Base-by-base conservation (phyloP, 2,329 filamentous ascomycete species). In the Calonectria ilicicola region DNA sequence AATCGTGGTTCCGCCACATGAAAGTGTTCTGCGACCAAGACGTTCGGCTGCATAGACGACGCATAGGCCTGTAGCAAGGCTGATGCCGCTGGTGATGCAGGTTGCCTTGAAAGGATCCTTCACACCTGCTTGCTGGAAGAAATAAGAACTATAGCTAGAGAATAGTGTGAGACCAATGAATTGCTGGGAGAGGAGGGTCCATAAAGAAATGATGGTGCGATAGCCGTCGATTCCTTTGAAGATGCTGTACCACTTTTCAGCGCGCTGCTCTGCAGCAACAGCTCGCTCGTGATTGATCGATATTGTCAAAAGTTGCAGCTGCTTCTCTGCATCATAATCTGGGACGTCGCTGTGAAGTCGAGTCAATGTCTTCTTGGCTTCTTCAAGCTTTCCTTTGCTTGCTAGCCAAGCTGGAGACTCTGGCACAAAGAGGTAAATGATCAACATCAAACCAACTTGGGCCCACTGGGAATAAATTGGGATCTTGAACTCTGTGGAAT, bases 121-220 rank as follows among this genome's bases (percentile, higher is more conserved):
- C 0, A 79, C 35, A 10, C 81, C 81, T 17, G 80, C 80, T 65
- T 81, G 81, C 65, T 80, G 78, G 47, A 83, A 83, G 65, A 82
- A 83, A 70, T 81, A 83, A 47, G 78, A 92, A 0, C 89, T 91
- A 76, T 92, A 93, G 72, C 89, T 89, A 62, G 91, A 15, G 27
- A 62, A 62, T 8, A 68, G 8, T 3, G 12, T 21, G 6, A 62
- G 65, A 8, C 69, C 69, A 26, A 26, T 26, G 19, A 67, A 65
- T 21, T 68, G 65, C 62, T 78, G 72, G 5, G 72, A 67, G 38
- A 77, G 29, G 40, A 75, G 69, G 23, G 78, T 76, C 78, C 79
- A 82, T 35, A 75, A 56, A 17, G 81, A 73, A 35, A 80, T 78
- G 38, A 82, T 6, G 42, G 79, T 80, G 12, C 80, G 79, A 15